Conservation (phyloP, 805 yeast species). For the Hanseniaspora thailandica region DNA sequence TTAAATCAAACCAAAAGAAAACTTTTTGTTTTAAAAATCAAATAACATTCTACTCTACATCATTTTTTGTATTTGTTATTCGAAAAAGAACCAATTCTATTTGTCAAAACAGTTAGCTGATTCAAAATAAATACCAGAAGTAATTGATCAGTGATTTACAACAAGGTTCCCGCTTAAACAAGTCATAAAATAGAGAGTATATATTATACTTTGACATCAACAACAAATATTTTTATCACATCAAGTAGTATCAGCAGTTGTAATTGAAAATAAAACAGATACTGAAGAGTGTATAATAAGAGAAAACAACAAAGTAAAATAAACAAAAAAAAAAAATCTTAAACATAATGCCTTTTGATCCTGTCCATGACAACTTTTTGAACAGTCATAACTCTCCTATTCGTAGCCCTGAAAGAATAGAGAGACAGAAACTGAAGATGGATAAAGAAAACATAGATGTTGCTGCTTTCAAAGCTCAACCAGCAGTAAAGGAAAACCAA, state of each 20-base stretch:
- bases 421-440: not conserved
- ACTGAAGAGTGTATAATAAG: not conserved
- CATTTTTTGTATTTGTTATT: not conserved
- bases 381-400: conserved; percentile 13
- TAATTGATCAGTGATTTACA: not conserved
- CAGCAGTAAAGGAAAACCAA: conserved; percentile 1
- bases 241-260: no score
- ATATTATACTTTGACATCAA: no score
- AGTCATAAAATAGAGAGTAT: no score
- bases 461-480: conserved; percentile 8
- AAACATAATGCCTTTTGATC: conserved; percentile 14
- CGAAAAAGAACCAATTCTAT: no score
- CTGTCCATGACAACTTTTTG: conserved; percentile 10
- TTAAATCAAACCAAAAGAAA: not conserved
- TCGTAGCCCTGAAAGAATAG: conserved; percentile 13
- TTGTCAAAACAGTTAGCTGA: not conserved
- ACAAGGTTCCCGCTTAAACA: no score
- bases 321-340: not conserved
- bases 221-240: no score
- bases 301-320: not conserved
- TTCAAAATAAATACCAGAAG: no score
- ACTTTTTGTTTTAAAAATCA: not conserved
- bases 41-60: no score
- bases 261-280: not conserved
- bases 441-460: conserved; percentile 21